Evolutionary conservation across 148 eudicot genomes (phyloP).

Genomic region (Vaccinium darrowii): DNA sequence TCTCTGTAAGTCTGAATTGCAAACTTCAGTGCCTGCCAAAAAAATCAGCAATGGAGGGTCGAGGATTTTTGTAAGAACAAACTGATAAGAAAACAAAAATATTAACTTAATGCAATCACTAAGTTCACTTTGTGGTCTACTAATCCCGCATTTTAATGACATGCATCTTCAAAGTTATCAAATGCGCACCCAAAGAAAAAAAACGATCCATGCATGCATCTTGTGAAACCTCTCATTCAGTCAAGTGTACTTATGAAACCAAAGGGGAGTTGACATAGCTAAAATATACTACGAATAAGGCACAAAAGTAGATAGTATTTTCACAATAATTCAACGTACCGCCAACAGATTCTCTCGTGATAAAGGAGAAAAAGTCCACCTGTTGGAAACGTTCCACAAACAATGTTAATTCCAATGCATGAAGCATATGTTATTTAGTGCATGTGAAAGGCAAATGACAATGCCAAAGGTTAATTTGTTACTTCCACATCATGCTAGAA

Average conservation of each 20-base stretch:
- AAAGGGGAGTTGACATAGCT: not conserved
- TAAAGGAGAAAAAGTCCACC: slow-evolving; percentile 95
- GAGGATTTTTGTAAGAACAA: not conserved
- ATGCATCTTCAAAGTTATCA: not conserved
- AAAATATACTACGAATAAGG: not conserved
- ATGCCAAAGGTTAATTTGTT: not conserved
- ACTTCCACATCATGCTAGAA: not conserved
- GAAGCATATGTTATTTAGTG: not conserved
- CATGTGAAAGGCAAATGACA: not conserved
- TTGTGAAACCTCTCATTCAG: slow-evolving; percentile 3
- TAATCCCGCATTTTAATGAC: not conserved
- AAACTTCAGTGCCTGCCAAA: slow-evolving; percentile 48
- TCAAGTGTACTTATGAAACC: not conserved
- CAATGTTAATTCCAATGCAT: not conserved
- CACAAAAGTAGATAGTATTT: not conserved
- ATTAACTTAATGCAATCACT: not conserved
- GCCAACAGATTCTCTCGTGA: slow-evolving; percentile 65
- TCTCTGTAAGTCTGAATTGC: slow-evolving; percentile 71
- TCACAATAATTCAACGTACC: slow-evolving; percentile 40
- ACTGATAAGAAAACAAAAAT: not conserved
- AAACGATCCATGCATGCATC: not conserved
- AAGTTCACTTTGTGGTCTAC: not conserved
- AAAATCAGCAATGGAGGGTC: not conserved
- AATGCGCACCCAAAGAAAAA: not conserved
- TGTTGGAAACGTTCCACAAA: slow-evolving; percentile 28